Evolutionary conservation across 306 rosid genomes (phyloP), one percentile per base, ranked within the genome.

Genomic region (Calophaca sinica): DNA sequence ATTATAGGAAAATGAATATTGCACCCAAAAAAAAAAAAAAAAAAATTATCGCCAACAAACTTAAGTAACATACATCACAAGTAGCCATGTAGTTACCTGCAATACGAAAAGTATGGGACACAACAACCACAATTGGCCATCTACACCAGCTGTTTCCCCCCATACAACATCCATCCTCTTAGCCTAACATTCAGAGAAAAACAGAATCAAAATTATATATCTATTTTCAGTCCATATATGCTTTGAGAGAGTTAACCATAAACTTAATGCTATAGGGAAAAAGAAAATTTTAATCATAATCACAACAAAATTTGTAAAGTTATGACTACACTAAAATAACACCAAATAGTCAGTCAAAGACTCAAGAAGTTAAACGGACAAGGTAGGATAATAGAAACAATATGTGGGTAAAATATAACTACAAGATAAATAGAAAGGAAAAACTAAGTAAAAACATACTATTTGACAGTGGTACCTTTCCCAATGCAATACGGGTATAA

Each of bases 111-210:
- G 93, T 73, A 96, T 51, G 63, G 99, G 99, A 84, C 96, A 96
- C 83, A 96, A 84, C 80, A 96, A 73, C 99, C 93, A 96, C 63
- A 96, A 68, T 81, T 96, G 99, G 79, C 99, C 99, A 77, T 87
- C 90, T 59, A 92, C 99, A 29, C 98, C 98, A 44, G 99, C 91
- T 2, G 97, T 89, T 89, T 96, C 99, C 53, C 99, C 99, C 99
- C 99, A 96, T 6, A 96, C 99, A 58, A 96, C 97, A 81, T 96
- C 99, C 99, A 96, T 96, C 77, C 99, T 87, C 82, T 96, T 96
- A n/a, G 99, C 99, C 99, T 96, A 84, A 65, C 82, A 77, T 66
- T 72, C 59, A 74, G 10, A 81, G 64, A 46, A 73, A 78, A 74
- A 69, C 26, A 48, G 46, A 51, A 75, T 73, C n/a, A 63, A 74